phyloP scores from a whole-genome alignment of 345 rosid species.

The Dipteronia sinensis region DNA sequence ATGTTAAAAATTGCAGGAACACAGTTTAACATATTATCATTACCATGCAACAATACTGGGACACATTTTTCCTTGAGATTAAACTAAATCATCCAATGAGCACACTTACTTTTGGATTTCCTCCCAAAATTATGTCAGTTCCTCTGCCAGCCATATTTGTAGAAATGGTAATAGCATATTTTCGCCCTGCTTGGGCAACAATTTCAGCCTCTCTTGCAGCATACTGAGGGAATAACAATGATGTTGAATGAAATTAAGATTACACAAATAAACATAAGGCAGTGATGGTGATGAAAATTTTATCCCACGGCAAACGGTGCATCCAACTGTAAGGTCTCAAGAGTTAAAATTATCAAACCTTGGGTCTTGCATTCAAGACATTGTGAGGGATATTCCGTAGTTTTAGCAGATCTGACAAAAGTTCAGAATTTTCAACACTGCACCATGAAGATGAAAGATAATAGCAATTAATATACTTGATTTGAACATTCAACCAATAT shows the following conservation, averaged over 20 bases:
- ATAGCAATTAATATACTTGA: constrained; percentile 17
- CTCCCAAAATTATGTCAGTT: constrained; percentile 94
- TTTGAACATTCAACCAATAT: constrained; percentile 11
- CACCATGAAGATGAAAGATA: constrained; percentile 35
- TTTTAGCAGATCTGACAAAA: constrained; percentile 80
- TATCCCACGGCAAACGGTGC: constrained; percentile 6
- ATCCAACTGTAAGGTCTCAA: constrained; percentile 1
- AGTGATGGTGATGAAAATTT: background rate
- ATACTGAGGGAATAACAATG: constrained; percentile 50
- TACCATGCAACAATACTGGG: background rate
- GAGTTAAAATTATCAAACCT: constrained; percentile 47
- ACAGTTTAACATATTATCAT: constrained; percentile 4
- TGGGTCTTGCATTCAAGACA: constrained; percentile 94
- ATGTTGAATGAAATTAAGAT: constrained; percentile 17
- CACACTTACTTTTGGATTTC: constrained; percentile 80
- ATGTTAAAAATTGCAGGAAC: constrained; percentile 4
- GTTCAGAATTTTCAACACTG: constrained; percentile 95
- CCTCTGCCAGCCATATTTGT: constrained; percentile 99
- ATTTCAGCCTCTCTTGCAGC: constrained; percentile 95
- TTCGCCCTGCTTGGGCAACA: constrained; percentile 93
- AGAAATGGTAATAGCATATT: constrained; percentile 90
- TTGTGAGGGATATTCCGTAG: constrained; percentile 85
- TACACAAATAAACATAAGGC: background rate
- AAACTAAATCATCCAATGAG: constrained; percentile 19
- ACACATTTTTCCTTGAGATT: background rate